Base-by-base conservation (phyloP, 352 stramenopile species). In the Pythium grandisporangium region DNA sequence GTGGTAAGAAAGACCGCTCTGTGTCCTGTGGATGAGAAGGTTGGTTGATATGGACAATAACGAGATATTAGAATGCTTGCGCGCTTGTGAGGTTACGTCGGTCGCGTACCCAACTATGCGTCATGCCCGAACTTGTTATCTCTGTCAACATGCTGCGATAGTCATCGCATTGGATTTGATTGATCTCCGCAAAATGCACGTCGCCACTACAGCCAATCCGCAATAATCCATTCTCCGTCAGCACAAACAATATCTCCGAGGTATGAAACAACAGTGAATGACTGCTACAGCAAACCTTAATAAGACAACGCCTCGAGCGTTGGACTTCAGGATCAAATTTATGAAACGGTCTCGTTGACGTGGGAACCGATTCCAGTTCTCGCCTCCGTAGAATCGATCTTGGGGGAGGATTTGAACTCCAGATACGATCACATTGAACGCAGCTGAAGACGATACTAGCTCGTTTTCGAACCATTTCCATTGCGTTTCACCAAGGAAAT, bases 111-210 rank as follows among this genome's bases (percentile, higher is more conserved):
- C 80, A 93, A 1, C 70, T 80, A 38, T 93, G 76, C 0, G 77
- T 91, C 67, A 90, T 78, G n/a, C 79, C 79, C 7, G 63, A 83
- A n/a, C 72, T 89, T 0, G 79, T 88, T 16, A 93, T 65, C 35
- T 63, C 54, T 4, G 54, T 58, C 14, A 62, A 42, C 11, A 65
- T 23, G 4, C 50, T 50, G 5, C 42, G 49, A 33, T 39, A 53
- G 33, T 47, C 39, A 16, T 61, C 41, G 39, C 79, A 93, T 37
- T 75, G 60, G n/a, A 85, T 79, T 30, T 77, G 63, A 44, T 83
- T 64, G 38, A 90, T 54, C 48, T 93, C 71, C 35, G 58, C 53
- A 51, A 83, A 83, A 48, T 90, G 79, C 2, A 90, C 71, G 54
- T 89, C 80, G 6, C 80, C 80, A 53, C 49, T 77, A 23, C 11